Evolutionary conservation across 305 asterid species (phyloP), one percentile per base, ranked within the genome.

Genomic region (Fraxinus nigra): DNA sequence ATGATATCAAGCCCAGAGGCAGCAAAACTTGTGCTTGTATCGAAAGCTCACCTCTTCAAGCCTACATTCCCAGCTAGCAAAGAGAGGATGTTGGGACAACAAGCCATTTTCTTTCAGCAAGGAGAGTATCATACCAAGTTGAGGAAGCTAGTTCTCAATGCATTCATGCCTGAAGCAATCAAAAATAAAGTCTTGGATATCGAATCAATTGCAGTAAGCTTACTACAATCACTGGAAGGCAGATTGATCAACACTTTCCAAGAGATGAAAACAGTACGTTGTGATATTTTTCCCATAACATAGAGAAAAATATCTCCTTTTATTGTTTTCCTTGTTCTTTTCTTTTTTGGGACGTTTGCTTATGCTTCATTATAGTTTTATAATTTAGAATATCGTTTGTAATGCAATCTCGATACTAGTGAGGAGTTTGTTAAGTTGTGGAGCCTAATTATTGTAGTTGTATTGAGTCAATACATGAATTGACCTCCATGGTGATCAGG

Each of bases 61-160:
- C 99, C 98, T 81, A 94, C 98, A 86, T 94, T 92, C 65, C 98
- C 99, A 0, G 96, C 97, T 5, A 94, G 97, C 91, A 96, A 94
- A 87, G 98, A 93, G 84, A 89, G 97, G 83, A 95, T 95, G 97
- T 75, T 95, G 72, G 99, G 99, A 0, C 93, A 87, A 86, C 98
- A 96, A 77, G 99, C 97, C 9, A 93, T 96, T 32, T 95, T 95
- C 90, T 95, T 95, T 85, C 97, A 93, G 51, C 95, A 94, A 32
- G 98, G 98, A 2, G 95, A 93, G 3, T 94, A 96, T 75, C 98
- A 96, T 77, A 14, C 88, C 59, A 93, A 92, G 89, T 87, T 96
- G 24, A 82, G 98, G 56, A 93, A 84, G 84, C 93, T 94, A 0
- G 97, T 96, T 5, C 97, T 93, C 37, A 82, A 97, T 0, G 97